Evolutionary conservation across 1,139 yeast species (phyloP).

Genomic region (Zygoascus sp.): DNA sequence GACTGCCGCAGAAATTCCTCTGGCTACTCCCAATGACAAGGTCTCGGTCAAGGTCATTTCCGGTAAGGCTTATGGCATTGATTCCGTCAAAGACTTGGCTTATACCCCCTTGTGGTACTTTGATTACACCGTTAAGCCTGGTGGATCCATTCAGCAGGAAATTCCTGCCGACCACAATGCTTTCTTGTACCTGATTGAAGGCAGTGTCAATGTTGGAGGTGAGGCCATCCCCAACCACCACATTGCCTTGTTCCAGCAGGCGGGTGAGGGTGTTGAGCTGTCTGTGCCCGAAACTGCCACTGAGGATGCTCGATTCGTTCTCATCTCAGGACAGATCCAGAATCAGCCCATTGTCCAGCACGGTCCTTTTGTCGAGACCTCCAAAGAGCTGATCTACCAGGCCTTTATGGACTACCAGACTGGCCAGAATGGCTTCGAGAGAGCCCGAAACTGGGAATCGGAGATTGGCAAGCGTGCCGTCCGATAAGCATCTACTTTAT

Average conservation of each 20-base stretch:
- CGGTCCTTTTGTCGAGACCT: slow-evolving; percentile 83
- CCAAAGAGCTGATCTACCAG: slow-evolving; percentile 55
- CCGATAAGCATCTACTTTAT: slow-evolving; percentile 63
- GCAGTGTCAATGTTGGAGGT: slow-evolving; percentile 48
- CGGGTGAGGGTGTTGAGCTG: slow-evolving; percentile 28
- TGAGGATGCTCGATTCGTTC: slow-evolving; percentile 50
- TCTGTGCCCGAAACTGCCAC: slow-evolving; percentile 26
- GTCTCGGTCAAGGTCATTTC: slow-evolving; percentile 68
- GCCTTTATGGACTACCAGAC: slow-evolving; percentile 69
- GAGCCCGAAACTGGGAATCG: slow-evolving; percentile 62
- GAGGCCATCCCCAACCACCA: slow-evolving; percentile 43
- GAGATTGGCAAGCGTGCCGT: slow-evolving; percentile 45
- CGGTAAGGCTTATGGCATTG: slow-evolving; percentile 72
- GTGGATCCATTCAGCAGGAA: slow-evolving; percentile 60
- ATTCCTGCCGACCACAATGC: slow-evolving; percentile 63
- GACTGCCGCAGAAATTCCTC: slow-evolving; percentile 66
- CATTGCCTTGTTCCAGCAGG: slow-evolving; percentile 42
- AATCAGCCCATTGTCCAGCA: slow-evolving; percentile 80
- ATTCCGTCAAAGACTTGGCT: slow-evolving; percentile 71
- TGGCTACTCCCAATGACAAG: slow-evolving; percentile 61
- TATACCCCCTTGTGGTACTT: slow-evolving; percentile 80
- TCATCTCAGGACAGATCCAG: slow-evolving; percentile 73
- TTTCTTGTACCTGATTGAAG: slow-evolving; percentile 66
- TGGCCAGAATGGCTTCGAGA: slow-evolving; percentile 70
- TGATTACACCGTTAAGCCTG: slow-evolving; percentile 61